Base-by-base conservation (phyloP, 129 eudicot species). In the Chrysanthemum seticuspe region DNA sequence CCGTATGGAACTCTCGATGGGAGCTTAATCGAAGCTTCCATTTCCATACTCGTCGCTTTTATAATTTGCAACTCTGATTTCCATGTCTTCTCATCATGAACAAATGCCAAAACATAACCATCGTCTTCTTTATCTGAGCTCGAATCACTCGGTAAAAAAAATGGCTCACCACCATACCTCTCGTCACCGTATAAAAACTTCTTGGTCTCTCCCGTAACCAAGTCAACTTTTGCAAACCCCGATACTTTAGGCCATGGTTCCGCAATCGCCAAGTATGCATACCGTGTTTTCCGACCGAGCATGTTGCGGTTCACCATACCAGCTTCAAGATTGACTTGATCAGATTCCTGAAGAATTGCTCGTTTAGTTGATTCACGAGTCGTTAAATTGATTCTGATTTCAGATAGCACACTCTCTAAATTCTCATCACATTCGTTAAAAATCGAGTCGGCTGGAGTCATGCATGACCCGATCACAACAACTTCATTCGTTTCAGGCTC, bases 181-280 rank as follows among this genome's bases (percentile, higher is more conserved):
- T 80, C 36, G 0, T 67, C 77, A 0, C 87, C 90, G 45, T 83
- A 86, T 10, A 80, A 65, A 31, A 68, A 83, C 9, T 83, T 86
- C 64, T 78, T 71, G 12, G 63, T 61, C 31, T 80, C 61, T 1
- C 90, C 90, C 3, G 71, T 80, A 0, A 49, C 61, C 44, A 86
- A 71, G 70, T 86, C 85, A 1, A 86, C 85, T 56, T 86, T 86
- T 0, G 90, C 90, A 52, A 86, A 86, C 1, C 90, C 90, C 0
- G 90, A 86, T 4, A 86, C 90, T 48, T 86, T 83, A 2, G 90
- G 90, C 90, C 90, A 86, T 1, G 90, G 90, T 55, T 86, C 90
- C 1, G 90, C 90, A 47, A 86, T 83, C n/a, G 90, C 90, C 3
- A 86, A 74, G 54, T 86, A 86, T 0, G 90, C 87, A 57, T 69